Conservation (phyloP, 345 rosid genomes). For the Salix purpurea region DNA sequence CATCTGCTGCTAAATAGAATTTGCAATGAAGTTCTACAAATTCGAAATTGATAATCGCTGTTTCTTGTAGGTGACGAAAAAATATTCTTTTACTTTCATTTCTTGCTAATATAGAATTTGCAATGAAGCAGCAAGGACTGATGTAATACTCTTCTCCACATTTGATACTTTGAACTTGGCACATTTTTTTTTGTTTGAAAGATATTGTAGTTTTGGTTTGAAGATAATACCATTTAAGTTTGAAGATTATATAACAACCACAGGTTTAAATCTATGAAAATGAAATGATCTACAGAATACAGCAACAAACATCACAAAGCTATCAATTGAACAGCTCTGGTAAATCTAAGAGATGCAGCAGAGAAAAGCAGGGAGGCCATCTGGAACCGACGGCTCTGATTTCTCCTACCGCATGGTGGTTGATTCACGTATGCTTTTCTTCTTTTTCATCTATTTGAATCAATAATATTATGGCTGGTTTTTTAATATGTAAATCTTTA, state of each 20-base stretch:
- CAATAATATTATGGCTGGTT: background rate
- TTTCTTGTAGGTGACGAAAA: background rate
- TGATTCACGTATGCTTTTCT: conserved; percentile 62
- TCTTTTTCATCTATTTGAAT: background rate
- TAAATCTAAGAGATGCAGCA: conserved; percentile 24
- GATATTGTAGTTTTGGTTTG: background rate
- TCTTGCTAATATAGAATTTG: background rate
- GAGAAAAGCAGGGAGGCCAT: conserved; percentile 40
- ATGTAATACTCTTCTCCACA: background rate
- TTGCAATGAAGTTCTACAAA: background rate
- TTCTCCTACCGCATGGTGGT: conserved; percentile 85
- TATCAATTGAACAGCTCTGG: too few relatives aligned
- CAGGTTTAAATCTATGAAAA: background rate
- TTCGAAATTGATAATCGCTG: background rate
- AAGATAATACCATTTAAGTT: background rate
- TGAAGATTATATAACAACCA: too few relatives aligned
- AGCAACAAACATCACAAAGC: too few relatives aligned
- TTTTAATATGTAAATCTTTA: background rate
- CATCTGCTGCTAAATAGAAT: background rate
- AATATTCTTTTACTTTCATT: background rate
- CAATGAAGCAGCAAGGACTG: background rate
- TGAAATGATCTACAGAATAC: too few relatives aligned
- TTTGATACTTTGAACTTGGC: background rate
- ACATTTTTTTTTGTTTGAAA: background rate
- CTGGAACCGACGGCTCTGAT: conserved; percentile 85